Evolutionary conservation across 1,139 yeast genomes (phyloP), one percentile per base, ranked within the genome.

Genomic region (Blastobotrys raffinosifermentans): DNA sequence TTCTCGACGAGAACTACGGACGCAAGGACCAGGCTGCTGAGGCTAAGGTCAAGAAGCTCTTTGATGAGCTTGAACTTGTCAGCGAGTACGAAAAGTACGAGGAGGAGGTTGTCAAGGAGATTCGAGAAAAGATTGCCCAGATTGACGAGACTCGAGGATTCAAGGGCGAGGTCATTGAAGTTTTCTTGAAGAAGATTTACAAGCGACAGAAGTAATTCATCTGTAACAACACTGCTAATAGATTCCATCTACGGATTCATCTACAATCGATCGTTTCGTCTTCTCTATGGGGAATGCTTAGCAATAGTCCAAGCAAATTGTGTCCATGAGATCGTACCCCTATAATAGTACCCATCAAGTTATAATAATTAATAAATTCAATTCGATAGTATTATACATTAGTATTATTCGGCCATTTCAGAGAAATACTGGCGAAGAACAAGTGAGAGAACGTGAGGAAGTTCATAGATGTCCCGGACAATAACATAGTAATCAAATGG

Each of bases 401-500:
- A 21, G 29, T 22, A 10, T 34, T 34, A 48, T 20, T 29, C 41
- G 33, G 78, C 77, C 37, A 74, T 60, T 55, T 86, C 94, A 2
- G 87, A 69, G 60, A 91, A 93, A 63, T 85, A 93, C 59, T 93
- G 98, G 54, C 97, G 77, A 47, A 93, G 69, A 45, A 93, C 89
- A 51, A 83, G 69, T 2, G 96, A 78, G 46, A 93, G 71, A 80
- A 93, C 87, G 53, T 82, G 86, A 15, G 99, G 98, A 36, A 93
- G 71, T 62, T 91, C 97, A 32, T 73, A 72, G 46, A 93, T 84
- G 55, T 91, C 80, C 53, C 85, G 79, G 26, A 93, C 96, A 50
- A 93, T 91, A 43, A 91, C 96, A 54, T 89, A 93, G 59, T 83
- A 91, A 56, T 93, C 97, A 63, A 93, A 93, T 50, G 98, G 97